Evolutionary conservation across 805 yeast species (phyloP).

Genomic region (Pachysolen tannophilus): DNA sequence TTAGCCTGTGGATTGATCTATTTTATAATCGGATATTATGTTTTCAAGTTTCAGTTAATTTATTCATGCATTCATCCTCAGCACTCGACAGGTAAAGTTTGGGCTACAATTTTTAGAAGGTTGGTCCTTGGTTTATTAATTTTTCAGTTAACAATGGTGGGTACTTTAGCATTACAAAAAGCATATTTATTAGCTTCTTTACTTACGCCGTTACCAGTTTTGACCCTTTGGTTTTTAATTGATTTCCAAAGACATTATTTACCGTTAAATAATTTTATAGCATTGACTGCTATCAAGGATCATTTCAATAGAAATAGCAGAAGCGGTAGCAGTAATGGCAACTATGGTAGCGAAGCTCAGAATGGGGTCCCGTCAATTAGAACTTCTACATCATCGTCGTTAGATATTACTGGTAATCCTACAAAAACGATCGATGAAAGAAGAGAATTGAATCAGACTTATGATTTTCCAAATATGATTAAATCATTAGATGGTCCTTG

Average conservation of each 20-base stretch:
- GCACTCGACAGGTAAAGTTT: constrained; percentile 93
- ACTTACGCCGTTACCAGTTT: constrained; percentile 39
- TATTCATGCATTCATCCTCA: constrained; percentile 93
- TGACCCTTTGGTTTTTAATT: constrained; percentile 36
- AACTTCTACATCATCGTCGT: background rate
- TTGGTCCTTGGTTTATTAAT: constrained; percentile 46
- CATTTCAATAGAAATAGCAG: constrained; percentile 10
- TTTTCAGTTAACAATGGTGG: constrained; percentile 57
- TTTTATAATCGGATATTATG: constrained; percentile 78
- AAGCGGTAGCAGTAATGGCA: constrained; percentile 10
- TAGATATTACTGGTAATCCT: constrained; percentile 3
- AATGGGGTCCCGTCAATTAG: background rate
- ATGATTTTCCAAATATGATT: constrained; percentile 38
- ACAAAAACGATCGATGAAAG: constrained; percentile 45
- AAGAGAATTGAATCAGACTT: constrained; percentile 41
- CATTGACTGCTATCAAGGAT: constrained; percentile 48
- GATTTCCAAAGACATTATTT: constrained; percentile 46
- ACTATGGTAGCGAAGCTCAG: constrained; percentile 3
- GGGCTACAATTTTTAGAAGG: constrained; percentile 57
- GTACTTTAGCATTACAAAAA: constrained; percentile 53
- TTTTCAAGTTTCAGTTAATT: constrained; percentile 82
- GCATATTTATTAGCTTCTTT: constrained; percentile 41
- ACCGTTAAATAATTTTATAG: constrained; percentile 48
- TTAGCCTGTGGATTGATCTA: constrained; percentile 77
- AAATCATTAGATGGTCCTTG: constrained; percentile 48